A percentile compares a stretch with the other conserved stretches of the same genome.
These are phyloP conservation scores for Populus nigra DNA, from an alignment of 345 rosid species.

Conservation along the genomic window DNA sequence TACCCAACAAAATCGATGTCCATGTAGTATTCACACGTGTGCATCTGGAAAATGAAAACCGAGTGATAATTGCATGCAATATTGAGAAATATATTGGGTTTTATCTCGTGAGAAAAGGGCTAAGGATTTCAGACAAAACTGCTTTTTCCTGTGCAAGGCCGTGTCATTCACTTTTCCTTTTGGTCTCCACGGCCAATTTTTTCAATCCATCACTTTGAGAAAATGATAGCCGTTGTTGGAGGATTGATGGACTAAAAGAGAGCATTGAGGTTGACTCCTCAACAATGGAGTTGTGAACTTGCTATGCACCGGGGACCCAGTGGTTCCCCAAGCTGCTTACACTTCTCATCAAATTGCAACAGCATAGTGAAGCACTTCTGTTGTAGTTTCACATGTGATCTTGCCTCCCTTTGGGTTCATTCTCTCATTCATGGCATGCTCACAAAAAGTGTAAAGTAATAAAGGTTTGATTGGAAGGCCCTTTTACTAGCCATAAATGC, in stretches of 20 bases:
- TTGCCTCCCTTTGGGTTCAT: not conserved
- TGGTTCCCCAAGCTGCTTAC: constrained; percentile 51
- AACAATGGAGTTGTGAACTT: constrained; percentile 38
- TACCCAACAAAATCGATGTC: not conserved
- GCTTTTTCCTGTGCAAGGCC: constrained; percentile 30
- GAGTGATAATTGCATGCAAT: constrained; percentile 20
- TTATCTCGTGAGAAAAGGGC: not conserved
- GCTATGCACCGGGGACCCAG: constrained; percentile 51
- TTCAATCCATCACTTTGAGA: constrained; percentile 9
- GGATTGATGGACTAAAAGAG: constrained; percentile 37
- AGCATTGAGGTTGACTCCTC: constrained; percentile 64
- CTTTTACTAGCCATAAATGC: constrained; percentile 12
- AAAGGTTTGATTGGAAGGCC: constrained; percentile 14
- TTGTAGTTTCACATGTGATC: constrained; percentile 21
- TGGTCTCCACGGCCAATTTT: constrained; percentile 35
- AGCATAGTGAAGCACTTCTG: constrained; percentile 25
- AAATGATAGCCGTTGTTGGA: constrained; percentile 44
- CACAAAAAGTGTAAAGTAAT: constrained; percentile 14
- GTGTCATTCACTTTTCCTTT: constrained; percentile 42
- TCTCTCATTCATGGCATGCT: constrained; percentile 24
- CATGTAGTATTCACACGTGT: constrained; percentile 58
- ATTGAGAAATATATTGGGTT: not conserved
- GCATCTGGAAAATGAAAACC: constrained; percentile 30
- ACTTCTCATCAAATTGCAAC: constrained; percentile 43
- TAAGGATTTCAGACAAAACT: constrained; percentile 4